phyloP scores from a whole-genome alignment of 2,329 filamentous ascomycete genomes.

The Xylariaceae sp. region DNA sequence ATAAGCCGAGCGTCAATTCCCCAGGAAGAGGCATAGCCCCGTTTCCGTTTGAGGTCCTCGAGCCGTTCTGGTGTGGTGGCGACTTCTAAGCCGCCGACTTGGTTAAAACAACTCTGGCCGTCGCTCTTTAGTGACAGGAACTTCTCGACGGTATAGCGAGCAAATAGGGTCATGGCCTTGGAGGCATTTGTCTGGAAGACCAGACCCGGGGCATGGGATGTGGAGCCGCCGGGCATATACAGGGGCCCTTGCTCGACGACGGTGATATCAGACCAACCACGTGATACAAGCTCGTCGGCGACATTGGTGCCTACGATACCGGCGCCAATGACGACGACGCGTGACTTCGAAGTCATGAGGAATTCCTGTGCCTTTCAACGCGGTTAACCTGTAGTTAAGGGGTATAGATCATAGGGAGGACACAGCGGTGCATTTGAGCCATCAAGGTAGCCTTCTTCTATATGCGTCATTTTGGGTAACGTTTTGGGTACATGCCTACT shows the following conservation, averaged over 20 bases:
- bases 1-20: conserved; percentile 17
- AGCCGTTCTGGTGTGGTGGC: conserved; percentile 20
- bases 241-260: conserved; percentile 22
- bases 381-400: background rate
- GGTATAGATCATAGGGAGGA: background rate
- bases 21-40: conserved; percentile 19
- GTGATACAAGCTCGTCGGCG: conserved; percentile 21
- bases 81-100: conserved; percentile 19
- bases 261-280: conserved; percentile 21
- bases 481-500: background rate
- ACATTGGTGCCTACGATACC: conserved; percentile 22
- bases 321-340: conserved; percentile 21
- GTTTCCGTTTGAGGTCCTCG: conserved; percentile 20
- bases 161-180: conserved; percentile 21
- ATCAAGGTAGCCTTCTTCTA: conserved; percentile 12
- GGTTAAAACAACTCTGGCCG: conserved; percentile 21
- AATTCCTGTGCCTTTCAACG: conserved; percentile 3
- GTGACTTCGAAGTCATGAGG: conserved; percentile 17
- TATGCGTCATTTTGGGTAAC: conserved; percentile 12
- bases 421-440: conserved; percentile 2
- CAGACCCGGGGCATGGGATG: conserved; percentile 19
- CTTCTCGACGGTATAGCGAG: conserved; percentile 19
- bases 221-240: conserved; percentile 18
- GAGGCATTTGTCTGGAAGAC: conserved; percentile 22
- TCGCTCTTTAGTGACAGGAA: conserved; percentile 14